A percentile compares a stretch with the other conserved stretches of the same genome.
These are phyloP conservation scores for Blastobotrys proliferans DNA, from an alignment of 1,139 yeast genomes.

Conservation along the genomic window DNA sequence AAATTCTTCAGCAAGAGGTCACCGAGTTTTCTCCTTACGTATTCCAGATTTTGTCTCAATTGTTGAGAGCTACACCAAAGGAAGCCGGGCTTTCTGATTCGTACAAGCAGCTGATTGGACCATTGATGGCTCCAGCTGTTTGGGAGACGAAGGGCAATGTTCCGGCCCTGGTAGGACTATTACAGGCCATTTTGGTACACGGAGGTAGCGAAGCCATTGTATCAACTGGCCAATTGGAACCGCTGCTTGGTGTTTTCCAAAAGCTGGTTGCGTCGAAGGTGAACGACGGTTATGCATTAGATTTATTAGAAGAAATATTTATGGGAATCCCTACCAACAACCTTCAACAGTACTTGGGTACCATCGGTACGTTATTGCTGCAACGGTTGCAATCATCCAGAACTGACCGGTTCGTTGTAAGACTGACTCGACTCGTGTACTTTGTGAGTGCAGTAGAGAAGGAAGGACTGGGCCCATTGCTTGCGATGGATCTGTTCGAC, in stretches of 20 bases:
- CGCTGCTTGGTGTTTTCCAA: slow-evolving; percentile 94
- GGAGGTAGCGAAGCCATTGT: slow-evolving; percentile 47
- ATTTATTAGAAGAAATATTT: slow-evolving; percentile 68
- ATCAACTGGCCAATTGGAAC: slow-evolving; percentile 47
- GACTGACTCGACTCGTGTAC: slow-evolving; percentile 54
- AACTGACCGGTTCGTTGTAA: slow-evolving; percentile 74
- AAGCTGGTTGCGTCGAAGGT: slow-evolving; percentile 80
- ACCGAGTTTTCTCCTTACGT: slow-evolving; percentile 93
- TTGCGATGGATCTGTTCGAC: slow-evolving; percentile 55
- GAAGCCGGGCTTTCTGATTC: slow-evolving; percentile 52
- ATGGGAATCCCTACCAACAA: slow-evolving; percentile 49
- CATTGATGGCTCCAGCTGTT: slow-evolving; percentile 78
- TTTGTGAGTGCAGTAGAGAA: slow-evolving; percentile 53
- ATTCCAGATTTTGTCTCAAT: slow-evolving; percentile 78
- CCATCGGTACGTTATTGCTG: slow-evolving; percentile 69
- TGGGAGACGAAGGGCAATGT: slow-evolving; percentile 95
- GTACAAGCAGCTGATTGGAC: slow-evolving; percentile 65
- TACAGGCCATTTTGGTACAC: slow-evolving; percentile 64
- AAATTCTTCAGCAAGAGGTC: slow-evolving; percentile 73
- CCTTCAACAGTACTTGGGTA: slow-evolving; percentile 57
- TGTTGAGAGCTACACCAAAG: slow-evolving; percentile 61
- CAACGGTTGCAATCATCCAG: slow-evolving; percentile 76
- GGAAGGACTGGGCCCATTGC: slow-evolving; percentile 43
- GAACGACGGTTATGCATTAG: slow-evolving; percentile 80
- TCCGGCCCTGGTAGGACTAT: slow-evolving; percentile 82